Evolutionary conservation across 208 protist genomes (phyloP).

Genomic region (Acanthamoeba lenticulata): DNA sequence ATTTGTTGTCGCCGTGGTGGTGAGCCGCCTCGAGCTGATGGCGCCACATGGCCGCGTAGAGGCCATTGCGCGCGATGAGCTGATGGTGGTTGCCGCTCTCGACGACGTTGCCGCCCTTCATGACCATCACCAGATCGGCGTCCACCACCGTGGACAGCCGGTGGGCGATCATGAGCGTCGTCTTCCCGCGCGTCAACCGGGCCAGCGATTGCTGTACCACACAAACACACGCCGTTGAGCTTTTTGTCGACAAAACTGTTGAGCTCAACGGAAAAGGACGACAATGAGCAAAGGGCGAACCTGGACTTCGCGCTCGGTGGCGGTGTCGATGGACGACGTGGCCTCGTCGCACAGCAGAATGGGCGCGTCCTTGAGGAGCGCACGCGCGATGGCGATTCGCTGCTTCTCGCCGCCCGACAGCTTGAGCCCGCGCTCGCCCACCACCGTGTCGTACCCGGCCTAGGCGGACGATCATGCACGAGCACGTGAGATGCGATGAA

Average conservation of each 20-base stretch:
- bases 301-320: conserved; percentile 84
- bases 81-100: conserved; percentile 78
- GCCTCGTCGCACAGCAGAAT: conserved; percentile 88
- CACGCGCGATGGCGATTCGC: conserved; percentile 85
- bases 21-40: conserved; percentile 9
- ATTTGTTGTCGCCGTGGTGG: too few relatives aligned
- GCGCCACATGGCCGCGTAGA: conserved; percentile 25
- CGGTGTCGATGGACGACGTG: conserved; percentile 83
- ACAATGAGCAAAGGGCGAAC: neutral
- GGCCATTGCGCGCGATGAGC: conserved; percentile 53
- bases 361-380: conserved; percentile 80
- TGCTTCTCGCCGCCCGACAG: conserved; percentile 88
- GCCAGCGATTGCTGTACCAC: neutral
- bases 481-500: neutral
- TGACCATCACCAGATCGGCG: conserved; percentile 79
- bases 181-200: conserved; percentile 62
- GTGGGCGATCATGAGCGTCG: conserved; percentile 76
- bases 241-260: neutral
- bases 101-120: conserved; percentile 72
- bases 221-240: neutral
- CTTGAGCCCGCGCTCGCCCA: conserved; percentile 87
- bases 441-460: conserved; percentile 81
- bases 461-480: neutral
- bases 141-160: conserved; percentile 70
- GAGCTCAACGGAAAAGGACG: conserved; percentile 3